Evolutionary conservation across 2,329 filamentous ascomycete genomes (phyloP), one percentile per base, ranked within the genome.

Genomic region (Helminthosporium solani): DNA sequence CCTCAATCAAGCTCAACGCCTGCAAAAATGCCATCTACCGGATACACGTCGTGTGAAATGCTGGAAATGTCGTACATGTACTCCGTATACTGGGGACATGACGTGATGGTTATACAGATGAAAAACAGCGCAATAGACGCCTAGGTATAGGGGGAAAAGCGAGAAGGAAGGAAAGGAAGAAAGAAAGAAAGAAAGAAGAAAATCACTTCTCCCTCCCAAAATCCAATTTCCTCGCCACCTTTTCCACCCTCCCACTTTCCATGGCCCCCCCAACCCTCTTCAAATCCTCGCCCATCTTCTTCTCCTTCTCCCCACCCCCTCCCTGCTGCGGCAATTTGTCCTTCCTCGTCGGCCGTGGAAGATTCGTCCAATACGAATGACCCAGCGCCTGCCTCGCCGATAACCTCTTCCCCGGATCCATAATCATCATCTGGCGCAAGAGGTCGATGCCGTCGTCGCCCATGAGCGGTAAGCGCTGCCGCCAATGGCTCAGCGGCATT

Each of bases 341-440:
- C 60, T 90, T 90, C 50, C 80, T 81, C 2, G 90, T 95, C 2
- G 94, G 92, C 57, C 84, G 83, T 0, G 94, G 94, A 28, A 94
- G 86, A 19, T 81, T 82, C 33, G 81, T 82, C 90, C 92, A 99
- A 85, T 89, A 99, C 38, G 79, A 75, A 68, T 97, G 91, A 66
- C 84, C 78, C 44, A 99, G 78, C 67, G 94, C 86, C 52, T 88
- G 82, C 28, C 81, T 77, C 0, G 91, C 89, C 0, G 85, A 89
- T 60, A 89, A 85, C 47, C 94, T 80, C 70, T 87, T 90, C 63
- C 84, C 82, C n/a, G 94, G 94, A 71, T 99, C 90, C 51, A 97
- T 80, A 11, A 81, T 79, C 50, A 96, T 78, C 72, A 95, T 95
- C 56, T 82, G 83, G 78, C 94, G 88, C 40, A 99, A 77, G 49